Evolutionary conservation across 192 early-diverging fungal genomes (phyloP).

Genomic region (Oehlia diaphana): DNA sequence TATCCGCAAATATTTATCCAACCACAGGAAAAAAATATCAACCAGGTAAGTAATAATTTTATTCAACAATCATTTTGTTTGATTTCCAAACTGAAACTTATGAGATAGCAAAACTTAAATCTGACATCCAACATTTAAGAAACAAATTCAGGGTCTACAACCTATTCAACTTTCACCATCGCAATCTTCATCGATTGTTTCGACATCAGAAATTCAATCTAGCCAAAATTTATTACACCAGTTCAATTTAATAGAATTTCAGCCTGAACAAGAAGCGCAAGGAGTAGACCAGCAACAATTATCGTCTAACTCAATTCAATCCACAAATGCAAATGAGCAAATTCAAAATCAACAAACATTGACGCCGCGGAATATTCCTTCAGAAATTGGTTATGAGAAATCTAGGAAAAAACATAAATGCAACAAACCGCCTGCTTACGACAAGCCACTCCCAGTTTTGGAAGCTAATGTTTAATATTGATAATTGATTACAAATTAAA

Average conservation of each 20-base stretch:
- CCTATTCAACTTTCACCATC: not conserved
- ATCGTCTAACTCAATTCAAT: not conserved
- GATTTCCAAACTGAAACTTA: no score
- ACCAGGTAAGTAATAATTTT: not conserved
- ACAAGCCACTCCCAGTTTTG: not conserved
- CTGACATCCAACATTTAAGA: no score
- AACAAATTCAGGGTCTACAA: no score
- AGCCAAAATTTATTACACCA: not conserved
- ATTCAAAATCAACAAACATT: not conserved
- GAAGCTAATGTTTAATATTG: not conserved
- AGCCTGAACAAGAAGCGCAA: no score
- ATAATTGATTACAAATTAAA: not conserved
- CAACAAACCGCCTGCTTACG: not conserved
- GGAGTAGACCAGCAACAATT: not conserved
- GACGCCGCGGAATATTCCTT: not conserved
- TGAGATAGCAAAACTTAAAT: no score
- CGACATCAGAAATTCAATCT: not conserved
- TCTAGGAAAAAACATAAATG: not conserved
- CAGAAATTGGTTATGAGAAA: not conserved
- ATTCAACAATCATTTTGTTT: not conserved
- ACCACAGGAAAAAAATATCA: not conserved
- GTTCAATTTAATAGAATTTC: no score
- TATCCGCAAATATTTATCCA: not conserved
- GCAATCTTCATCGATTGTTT: not conserved
- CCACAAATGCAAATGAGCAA: not conserved